Percentiles rank a stretch among this genome's conserved stretches.
Conservation (phyloP, 345 rosid genomes). For the Ceriops zippeliana region DNA sequence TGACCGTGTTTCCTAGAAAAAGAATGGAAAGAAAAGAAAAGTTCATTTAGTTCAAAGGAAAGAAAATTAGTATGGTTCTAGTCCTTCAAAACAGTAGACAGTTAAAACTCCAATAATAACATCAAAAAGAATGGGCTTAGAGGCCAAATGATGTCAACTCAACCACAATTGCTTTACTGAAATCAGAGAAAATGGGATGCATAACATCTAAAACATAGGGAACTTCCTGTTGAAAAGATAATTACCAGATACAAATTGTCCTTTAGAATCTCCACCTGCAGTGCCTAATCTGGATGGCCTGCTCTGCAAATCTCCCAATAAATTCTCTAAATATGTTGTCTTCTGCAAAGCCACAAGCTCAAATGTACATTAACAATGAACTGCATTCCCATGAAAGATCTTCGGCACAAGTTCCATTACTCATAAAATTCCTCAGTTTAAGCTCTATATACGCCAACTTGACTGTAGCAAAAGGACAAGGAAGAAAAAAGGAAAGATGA, state of each 20-base stretch:
- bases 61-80: neutral
- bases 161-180: neutral
- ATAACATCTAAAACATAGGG: too few species aligned
- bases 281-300: slow-evolving; percentile 19
- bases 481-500: too few species aligned
- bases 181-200: neutral
- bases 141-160: too few species aligned
- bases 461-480: too few species aligned
- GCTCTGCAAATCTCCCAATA: slow-evolving; percentile 27
- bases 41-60: neutral
- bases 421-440: neutral
- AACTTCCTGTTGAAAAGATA: neutral
- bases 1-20: slow-evolving; percentile 28
- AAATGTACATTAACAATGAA: slow-evolving; percentile 2
- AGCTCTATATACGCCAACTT: neutral
- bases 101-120: too few species aligned
- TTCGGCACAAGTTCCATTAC: neutral
- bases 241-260: slow-evolving; percentile 31
- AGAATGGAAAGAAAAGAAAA: neutral
- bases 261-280: slow-evolving; percentile 14
- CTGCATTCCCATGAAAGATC: slow-evolving; percentile 2
- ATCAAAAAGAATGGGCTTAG: too few species aligned
- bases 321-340: slow-evolving; percentile 33
- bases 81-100: neutral
- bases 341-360: slow-evolving; percentile 36